These are phyloP conservation scores for Lepidium sativum DNA, from an alignment of 345 rosid species.

Conservation along the genomic window DNA sequence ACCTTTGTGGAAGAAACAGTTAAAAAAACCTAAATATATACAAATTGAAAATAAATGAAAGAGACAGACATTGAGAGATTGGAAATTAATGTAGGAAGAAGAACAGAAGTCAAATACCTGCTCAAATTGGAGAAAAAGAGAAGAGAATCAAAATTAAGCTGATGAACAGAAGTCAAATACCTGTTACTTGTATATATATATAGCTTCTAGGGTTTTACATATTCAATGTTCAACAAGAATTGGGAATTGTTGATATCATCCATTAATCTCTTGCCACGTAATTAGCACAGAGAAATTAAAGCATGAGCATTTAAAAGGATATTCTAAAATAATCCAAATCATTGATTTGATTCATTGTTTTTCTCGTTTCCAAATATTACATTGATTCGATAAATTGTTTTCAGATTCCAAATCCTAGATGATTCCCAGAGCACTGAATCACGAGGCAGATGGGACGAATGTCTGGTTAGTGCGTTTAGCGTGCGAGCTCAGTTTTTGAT, in stretches of 20 bases:
- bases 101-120: not conserved
- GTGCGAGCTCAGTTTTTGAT: too few relatives aligned
- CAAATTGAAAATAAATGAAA: not conserved
- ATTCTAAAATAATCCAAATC: too few relatives aligned
- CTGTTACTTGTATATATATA: not conserved
- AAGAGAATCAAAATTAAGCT: not conserved
- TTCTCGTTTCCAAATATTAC: too few relatives aligned
- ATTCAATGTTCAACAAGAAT: not conserved
- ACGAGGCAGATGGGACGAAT: too few relatives aligned
- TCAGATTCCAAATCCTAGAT: too few relatives aligned
- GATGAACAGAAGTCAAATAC: too few relatives aligned
- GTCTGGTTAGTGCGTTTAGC: too few relatives aligned
- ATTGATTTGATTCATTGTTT: too few relatives aligned
- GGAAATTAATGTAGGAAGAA: not conserved
- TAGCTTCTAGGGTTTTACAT: slow-evolving; percentile 19
- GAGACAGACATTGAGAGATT: not conserved
- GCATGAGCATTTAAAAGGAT: not conserved
- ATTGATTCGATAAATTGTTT: too few relatives aligned
- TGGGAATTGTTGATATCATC: not conserved
- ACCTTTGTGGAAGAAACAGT: not conserved
- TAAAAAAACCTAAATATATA: not conserved
- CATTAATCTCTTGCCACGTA: not conserved
- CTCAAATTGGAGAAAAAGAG: not conserved
- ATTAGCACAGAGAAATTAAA: not conserved
- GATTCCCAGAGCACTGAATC: too few relatives aligned